Base-by-base conservation (phyloP, 2,329 filamentous ascomycete species). In the Aspergillus floridensis region DNA sequence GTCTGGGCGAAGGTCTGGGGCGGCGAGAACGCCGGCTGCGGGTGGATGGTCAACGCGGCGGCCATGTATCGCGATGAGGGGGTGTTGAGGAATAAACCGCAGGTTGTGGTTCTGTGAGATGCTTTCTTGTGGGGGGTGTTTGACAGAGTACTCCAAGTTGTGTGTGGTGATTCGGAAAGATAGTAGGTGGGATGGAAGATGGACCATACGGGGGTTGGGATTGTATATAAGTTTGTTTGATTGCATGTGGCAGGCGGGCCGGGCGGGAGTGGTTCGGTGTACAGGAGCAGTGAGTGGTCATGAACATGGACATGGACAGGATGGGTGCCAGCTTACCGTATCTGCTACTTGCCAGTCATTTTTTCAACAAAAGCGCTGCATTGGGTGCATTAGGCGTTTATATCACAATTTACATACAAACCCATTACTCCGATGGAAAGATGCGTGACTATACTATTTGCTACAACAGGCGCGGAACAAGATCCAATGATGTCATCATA, bases 11-110 rank as follows among this genome's bases (percentile, higher is more conserved):
- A 78, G 53, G 76, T 85, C 12, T 88, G 85, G 85, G 79, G 83
- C 62, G 81, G 82, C 1, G 74, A 82, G 65, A 76, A 75, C 41
- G 69, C 74, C 59, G 79, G 77, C 4, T 69, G 66, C 35, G 63
- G 84, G 76, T 64, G 75, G 64, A 79, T 88, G 79, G 80, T 89
- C 3, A 89, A 89, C 74, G 86, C 86, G 14, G 82, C 84, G 46
- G 72, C 73, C 62, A 76, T 77, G 68, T 76, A 77, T 66, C 66
- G 70, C 24, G 70, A 72, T 53, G 73, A 70, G 5, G 73, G 73
- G n/a, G 61, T 64, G 48, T 61, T 79, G 56, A 64, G 66, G 41
- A 78, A 79, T 56, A 69, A 70, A 29, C 76, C 76, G 11, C 71
- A 73, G 50, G 74, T 78, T 19, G 70, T 79, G 49, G 64, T 59